Percentiles rank a stretch among this genome's conserved stretches.
These are phyloP conservation scores for Hyphopichia khmerensis DNA, from an alignment of 1,139 yeast species.

Conservation along the genomic window DNA sequence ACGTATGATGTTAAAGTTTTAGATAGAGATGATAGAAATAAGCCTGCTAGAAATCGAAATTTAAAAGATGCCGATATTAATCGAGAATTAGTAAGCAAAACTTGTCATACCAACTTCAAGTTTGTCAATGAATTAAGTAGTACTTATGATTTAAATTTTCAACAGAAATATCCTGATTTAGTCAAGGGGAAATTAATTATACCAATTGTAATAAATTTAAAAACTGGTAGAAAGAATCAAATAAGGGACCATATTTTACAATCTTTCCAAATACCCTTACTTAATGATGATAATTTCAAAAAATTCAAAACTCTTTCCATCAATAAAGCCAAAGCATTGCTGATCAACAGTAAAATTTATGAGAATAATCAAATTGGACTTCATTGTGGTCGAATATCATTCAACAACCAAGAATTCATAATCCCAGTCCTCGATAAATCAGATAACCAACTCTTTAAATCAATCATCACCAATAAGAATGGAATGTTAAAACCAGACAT, in stretches of 20 bases:
- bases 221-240: constrained; percentile 27
- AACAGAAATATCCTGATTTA: constrained; percentile 12
- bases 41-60: not conserved
- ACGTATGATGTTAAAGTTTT: constrained; percentile 12
- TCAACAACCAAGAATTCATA: constrained; percentile 9
- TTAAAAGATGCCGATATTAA: not conserved
- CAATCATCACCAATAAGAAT: constrained; percentile 2
- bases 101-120: not conserved
- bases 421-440: constrained; percentile 11
- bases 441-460: constrained; percentile 19
- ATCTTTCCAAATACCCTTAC: constrained; percentile 17
- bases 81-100: not conserved
- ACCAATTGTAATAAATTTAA: constrained; percentile 20
- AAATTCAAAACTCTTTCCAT: constrained; percentile 12
- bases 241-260: constrained; percentile 23
- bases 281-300: constrained; percentile 24
- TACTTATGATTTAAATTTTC: not conserved
- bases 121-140: not conserved
- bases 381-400: constrained; percentile 17
- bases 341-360: constrained; percentile 14
- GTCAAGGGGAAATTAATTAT: constrained; percentile 10
- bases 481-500: constrained; percentile 3
- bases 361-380: constrained; percentile 23
- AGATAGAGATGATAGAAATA: constrained; percentile 9
- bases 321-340: not conserved